Base-by-base conservation (phyloP, 116 monocot genomes). In the Posidonia oceanica region DNA sequence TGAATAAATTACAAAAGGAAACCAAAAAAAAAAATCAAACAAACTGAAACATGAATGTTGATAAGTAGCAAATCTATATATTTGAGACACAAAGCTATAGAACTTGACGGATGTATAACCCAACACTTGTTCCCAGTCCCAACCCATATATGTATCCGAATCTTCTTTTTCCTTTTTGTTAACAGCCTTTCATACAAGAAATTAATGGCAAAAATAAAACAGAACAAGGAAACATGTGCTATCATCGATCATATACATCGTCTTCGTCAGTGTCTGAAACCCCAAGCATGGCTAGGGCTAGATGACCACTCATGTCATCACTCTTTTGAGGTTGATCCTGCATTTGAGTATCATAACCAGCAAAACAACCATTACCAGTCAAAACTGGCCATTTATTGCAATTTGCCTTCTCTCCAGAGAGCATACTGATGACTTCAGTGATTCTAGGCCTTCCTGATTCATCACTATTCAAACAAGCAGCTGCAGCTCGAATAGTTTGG, bases 241-340 rank as follows among this genome's bases (percentile, higher is more conserved):
- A 55, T 69, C 69, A 69, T 4, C 12, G 12, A 48, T 36, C 56
- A 57, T 66, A 71, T 10, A 63, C 77, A 61, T 85, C 87, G 38
- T 84, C 82, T 18, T 87, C 87, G 0, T 48, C 66, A 63, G 3
- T 48, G 48, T 89, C 93, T 14, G 89, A 89, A 59, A 93, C 80
- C 14, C 85, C 93, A 7, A 87, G 80, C 93, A 93, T 89, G 17
- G 93, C 93, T 15, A 93, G 69, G 23, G 89, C 84, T 66, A 93
- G 38, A 79, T 89, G 85, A 68, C 82, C 54, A 52, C 22, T 82
- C 81, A 93, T 87, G 16, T 86, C 81, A 64, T 38, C 39, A 41
- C 38, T 7, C 68, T 54, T 65, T 62, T 75, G 7, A 77, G 77
- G 55, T 55, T 73, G 61, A 15, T 66, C 80, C 39, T 70, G 78